These are phyloP conservation scores for Xylariales sp. DNA, from an alignment of 2,329 filamentous ascomycete species.

Conservation along the genomic window DNA sequence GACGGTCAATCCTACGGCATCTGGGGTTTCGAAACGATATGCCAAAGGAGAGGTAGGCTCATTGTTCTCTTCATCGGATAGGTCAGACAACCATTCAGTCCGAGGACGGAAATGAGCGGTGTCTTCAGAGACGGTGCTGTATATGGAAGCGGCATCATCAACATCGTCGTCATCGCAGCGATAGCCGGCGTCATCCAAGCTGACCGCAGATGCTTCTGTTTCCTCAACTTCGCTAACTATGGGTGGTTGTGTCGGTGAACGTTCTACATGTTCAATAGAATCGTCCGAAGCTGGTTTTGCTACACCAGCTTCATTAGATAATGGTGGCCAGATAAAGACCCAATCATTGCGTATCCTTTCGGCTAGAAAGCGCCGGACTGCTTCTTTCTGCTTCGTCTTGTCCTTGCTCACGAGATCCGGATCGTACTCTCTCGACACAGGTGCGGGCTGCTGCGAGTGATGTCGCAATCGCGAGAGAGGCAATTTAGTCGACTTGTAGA, in stretches of 20 bases:
- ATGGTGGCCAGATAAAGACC: constrained; percentile 67
- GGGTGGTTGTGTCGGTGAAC: constrained; percentile 5
- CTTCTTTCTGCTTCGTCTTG: constrained; percentile 71
- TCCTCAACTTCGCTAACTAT: constrained; percentile 17
- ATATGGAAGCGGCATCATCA: constrained; percentile 54
- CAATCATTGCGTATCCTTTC: constrained; percentile 69
- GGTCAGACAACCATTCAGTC: constrained; percentile 68
- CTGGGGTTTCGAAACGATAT: constrained; percentile 64
- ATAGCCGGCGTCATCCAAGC: constrained; percentile 52
- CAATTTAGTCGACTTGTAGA: constrained; percentile 67
- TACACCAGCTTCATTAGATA: constrained; percentile 8
- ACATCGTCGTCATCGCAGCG: constrained; percentile 50
- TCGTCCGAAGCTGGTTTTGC: constrained; percentile 13
- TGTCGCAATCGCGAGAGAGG: constrained; percentile 64
- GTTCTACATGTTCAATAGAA: constrained; percentile 6
- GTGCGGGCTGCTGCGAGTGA: constrained; percentile 47
- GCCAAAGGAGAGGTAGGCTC: constrained; percentile 56
- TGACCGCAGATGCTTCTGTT: constrained; percentile 44
- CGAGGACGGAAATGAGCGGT: constrained; percentile 61
- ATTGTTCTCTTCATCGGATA: constrained; percentile 65
- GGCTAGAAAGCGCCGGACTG: constrained; percentile 66
- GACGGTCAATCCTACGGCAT: constrained; percentile 58
- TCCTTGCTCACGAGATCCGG: constrained; percentile 71
- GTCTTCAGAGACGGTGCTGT: constrained; percentile 63
- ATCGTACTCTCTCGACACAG: constrained; percentile 60